Conservation (phyloP, 805 yeast species). For the Wickerhamiella domercqiae region DNA sequence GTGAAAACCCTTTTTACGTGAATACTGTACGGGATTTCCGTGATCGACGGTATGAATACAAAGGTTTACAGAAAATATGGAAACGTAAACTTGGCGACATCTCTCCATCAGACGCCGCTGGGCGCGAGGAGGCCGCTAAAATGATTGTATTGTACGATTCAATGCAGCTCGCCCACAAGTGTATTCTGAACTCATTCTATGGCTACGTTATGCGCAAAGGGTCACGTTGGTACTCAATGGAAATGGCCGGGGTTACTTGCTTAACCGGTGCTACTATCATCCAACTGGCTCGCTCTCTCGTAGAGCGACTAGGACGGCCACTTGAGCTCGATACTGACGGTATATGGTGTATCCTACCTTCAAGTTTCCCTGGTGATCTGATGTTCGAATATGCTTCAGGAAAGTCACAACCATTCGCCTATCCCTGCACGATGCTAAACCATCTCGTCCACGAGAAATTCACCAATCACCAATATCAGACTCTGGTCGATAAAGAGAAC, state of each 20-base stretch:
- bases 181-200: conserved; percentile 87
- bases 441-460: conserved; percentile 80
- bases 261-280: conserved; percentile 94
- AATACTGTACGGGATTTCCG: conserved; percentile 87
- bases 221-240: conserved; percentile 98
- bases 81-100: conserved; percentile 58
- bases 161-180: conserved; percentile 90
- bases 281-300: conserved; percentile 88
- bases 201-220: conserved; percentile 99
- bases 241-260: conserved; percentile 99
- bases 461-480: conserved; percentile 91
- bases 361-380: conserved; percentile 82
- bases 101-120: conserved; percentile 37
- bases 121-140: conserved; percentile 78
- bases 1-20: conserved; percentile 95
- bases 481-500: conserved; percentile 48
- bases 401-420: conserved; percentile 59
- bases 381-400: conserved; percentile 60
- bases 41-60: conserved; percentile 91
- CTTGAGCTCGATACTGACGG: conserved; percentile 97
- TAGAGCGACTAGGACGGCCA: conserved; percentile 88
- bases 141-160: conserved; percentile 92
- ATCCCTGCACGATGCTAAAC: conserved; percentile 93
- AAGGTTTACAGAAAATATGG: conserved; percentile 88
- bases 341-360: conserved; percentile 96